Base-by-base conservation (phyloP, 805 yeast species). In the Wickerhamomyces hampshirensis region DNA sequence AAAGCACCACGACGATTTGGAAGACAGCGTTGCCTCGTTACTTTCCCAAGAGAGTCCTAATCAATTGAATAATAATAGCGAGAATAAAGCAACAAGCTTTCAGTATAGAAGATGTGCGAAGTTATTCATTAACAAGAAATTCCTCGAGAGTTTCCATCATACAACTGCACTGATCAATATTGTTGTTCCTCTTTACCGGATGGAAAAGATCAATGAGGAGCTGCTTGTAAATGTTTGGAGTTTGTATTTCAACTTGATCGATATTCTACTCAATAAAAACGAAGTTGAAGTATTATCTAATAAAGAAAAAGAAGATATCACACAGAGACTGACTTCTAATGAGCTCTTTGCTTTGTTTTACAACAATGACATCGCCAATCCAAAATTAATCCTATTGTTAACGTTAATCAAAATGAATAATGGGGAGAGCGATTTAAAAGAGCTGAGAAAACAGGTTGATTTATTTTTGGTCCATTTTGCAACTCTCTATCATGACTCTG, bases 161-260 rank as follows among this genome's bases (percentile, higher is more conserved):
- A 16, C 35, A 2, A 21, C 32, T 6, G 29, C 28, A 8, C 19
- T 50, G 15, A 37, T 45, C 0, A 38, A 40, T 7, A 32, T 40
- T 2, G 37, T 44, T 3, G 23, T 44, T 11, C 17, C 13, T 0
- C 33, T 48, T 11, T 43, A 34, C 9, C 40, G 45, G 5, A 37
- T 35, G 10, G 38, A 34, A 4, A 24, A 30, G 28, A 42, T 53
- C 17, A 46, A 42, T 7, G 34, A 38, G 5, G 38, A 34, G 10
- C 13, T 47, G 3, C 45, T 50, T 10, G 28, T 42, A 6, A 51
- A 42, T 26, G 24, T 47, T 9, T 55, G 59, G 59, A 35, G 50
- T 5, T 33, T 55, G 11, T 53, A 53, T 30, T 44, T 55, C 38
- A 53, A 51, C 28, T 30, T 55, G 18, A 38, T 55, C 12, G 57